Conservation (phyloP, 2,329 filamentous ascomycete genomes). For the Didymella keratinophila region DNA sequence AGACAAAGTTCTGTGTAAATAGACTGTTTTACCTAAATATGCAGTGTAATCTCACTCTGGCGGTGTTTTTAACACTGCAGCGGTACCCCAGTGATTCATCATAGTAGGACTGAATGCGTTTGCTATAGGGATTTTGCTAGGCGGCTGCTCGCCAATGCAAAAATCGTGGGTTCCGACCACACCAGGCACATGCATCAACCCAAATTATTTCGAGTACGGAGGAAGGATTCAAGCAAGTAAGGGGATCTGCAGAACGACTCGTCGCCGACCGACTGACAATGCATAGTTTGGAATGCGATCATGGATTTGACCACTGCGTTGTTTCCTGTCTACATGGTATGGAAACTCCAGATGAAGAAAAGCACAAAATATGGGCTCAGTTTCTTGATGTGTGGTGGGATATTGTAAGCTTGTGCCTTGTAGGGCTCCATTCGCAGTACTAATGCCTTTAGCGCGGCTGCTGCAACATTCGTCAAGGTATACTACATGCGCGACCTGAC, state of each 20-base stretch:
- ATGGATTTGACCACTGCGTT: background rate
- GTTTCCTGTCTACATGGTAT: background rate
- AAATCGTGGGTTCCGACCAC: slow-evolving; percentile 6
- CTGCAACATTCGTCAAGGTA: background rate
- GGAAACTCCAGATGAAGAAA: background rate
- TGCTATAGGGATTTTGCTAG: slow-evolving; percentile 2
- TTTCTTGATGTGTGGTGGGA: background rate
- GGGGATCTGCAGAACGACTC: background rate
- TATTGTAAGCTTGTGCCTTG: background rate
- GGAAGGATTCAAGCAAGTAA: background rate
- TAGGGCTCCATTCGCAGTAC: background rate
- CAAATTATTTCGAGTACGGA: background rate
- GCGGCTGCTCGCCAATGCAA: slow-evolving; percentile 9
- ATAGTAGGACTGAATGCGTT: slow-evolving; percentile 10
- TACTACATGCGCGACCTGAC: background rate
- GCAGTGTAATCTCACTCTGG: too few species aligned
- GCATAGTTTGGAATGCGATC: background rate
- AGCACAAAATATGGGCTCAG: background rate
- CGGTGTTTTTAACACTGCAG: too few species aligned
- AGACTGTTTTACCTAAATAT: too few species aligned
- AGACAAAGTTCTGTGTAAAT: too few species aligned
- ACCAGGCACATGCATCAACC: background rate
- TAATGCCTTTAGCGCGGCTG: background rate
- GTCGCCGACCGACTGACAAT: background rate
- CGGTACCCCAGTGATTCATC: too few species aligned